Conservation (phyloP, 257 asterid species). For the Ehretia macrophylla region DNA sequence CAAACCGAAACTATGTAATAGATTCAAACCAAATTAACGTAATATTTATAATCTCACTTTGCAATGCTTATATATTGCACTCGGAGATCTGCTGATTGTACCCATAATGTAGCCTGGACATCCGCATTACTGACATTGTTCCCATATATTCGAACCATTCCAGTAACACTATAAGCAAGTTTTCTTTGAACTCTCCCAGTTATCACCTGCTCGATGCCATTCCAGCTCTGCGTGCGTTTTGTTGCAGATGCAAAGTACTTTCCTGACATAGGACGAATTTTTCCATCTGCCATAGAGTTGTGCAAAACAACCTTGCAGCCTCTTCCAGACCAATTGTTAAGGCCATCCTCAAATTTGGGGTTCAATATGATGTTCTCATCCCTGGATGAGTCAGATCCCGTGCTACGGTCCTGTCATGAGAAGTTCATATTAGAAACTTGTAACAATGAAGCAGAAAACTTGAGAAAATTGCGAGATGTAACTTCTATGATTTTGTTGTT, state of each 20-base stretch:
- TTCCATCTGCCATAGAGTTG: conserved; percentile 72
- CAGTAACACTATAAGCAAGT: conserved; percentile 70
- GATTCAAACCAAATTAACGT: not conserved
- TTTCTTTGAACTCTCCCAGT: conserved; percentile 71
- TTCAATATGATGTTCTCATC: conserved; percentile 58
- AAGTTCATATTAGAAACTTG: conserved; percentile 14
- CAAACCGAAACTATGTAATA: not conserved
- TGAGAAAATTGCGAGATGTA: not conserved
- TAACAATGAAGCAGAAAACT: not conserved
- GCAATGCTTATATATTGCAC: conserved; percentile 77
- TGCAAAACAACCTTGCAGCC: conserved; percentile 70
- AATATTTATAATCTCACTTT: conserved; percentile 34
- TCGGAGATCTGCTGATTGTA: conserved; percentile 61
- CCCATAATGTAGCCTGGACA: conserved; percentile 68
- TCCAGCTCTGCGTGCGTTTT: conserved; percentile 77
- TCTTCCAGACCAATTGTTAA: conserved; percentile 83
- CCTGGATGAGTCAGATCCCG: conserved; percentile 29
- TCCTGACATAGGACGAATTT: conserved; percentile 63
- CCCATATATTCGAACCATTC: conserved; percentile 63
- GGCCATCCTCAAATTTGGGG: conserved; percentile 67
- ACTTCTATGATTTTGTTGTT: not conserved
- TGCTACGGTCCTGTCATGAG: conserved; percentile 31
- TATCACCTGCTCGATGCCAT: conserved; percentile 93
- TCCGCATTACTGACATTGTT: conserved; percentile 43
- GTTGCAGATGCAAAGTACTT: conserved; percentile 73